phyloP scores from a whole-genome alignment of 371 early-diverging fungal species.

The Mortierella sp. region DNA sequence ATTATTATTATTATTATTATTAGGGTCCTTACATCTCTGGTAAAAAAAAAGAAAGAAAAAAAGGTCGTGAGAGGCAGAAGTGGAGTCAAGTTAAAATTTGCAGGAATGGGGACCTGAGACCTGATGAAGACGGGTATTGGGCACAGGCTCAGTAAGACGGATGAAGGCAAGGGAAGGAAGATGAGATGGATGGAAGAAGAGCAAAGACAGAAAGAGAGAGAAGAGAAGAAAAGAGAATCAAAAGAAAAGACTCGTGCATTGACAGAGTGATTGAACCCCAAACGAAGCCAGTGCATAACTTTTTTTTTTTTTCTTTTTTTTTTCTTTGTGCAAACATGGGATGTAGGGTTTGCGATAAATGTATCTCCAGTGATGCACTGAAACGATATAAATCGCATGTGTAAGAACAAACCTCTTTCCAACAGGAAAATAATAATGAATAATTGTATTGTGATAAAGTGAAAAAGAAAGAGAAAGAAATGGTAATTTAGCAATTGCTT shows the following conservation, averaged over 20 bases:
- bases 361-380: not conserved
- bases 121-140: slow-evolving; percentile 24
- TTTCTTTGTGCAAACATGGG: not conserved
- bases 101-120: slow-evolving; percentile 2
- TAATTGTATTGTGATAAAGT: not conserved
- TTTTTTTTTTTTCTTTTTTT: slow-evolving; percentile 1
- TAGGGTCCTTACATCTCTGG: slow-evolving; percentile 1
- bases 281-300: not conserved
- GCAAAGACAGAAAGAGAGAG: slow-evolving; percentile 16
- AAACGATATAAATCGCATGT: too few species aligned
- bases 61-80: slow-evolving; percentile 16
- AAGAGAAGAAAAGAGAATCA: slow-evolving; percentile 24
- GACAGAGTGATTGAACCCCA: not conserved
- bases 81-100: not conserved
- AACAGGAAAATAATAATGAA: too few species aligned
- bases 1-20: not conserved
- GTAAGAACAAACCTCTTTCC: too few species aligned
- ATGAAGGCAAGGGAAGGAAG: slow-evolving; percentile 3
- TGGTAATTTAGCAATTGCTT: slow-evolving; percentile 4
- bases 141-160: slow-evolving; percentile 5
- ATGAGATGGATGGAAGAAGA: slow-evolving; percentile 14
- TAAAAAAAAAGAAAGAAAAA: not conserved
- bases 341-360: not conserved
- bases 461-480: not conserved
- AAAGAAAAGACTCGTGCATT: not conserved